Percentiles rank a stretch among this genome's conserved stretches.
Conservation (phyloP, 2,329 filamentous ascomycete species). For the Decorospora gaudefroyi region DNA sequence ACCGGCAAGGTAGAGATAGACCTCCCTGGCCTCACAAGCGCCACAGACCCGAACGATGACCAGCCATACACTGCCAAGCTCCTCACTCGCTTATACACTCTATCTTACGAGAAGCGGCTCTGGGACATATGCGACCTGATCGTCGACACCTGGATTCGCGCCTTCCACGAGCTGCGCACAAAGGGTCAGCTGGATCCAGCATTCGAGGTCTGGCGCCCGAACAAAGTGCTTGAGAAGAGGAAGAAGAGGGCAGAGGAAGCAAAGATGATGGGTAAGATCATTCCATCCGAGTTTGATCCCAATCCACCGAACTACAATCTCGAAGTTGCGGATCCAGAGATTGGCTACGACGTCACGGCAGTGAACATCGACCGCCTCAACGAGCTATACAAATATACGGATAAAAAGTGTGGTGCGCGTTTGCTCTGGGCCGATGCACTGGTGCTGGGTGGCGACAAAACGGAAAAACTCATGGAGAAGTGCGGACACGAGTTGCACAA, state of each 20-base stretch:
- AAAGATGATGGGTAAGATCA: background rate
- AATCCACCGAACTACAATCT: conserved; percentile 14
- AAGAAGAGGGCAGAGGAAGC: conserved; percentile 1
- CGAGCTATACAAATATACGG: conserved; percentile 31
- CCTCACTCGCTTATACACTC: conserved; percentile 36
- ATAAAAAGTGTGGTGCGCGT: conserved; percentile 27
- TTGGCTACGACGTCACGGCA: conserved; percentile 16
- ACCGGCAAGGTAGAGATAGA: conserved; percentile 14
- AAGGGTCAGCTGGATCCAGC: background rate
- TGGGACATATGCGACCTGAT: conserved; percentile 38
- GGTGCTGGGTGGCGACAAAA: conserved; percentile 28
- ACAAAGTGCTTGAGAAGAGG: conserved; percentile 11
- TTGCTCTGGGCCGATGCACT: conserved; percentile 43
- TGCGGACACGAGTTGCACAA: conserved; percentile 9
- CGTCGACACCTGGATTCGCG: conserved; percentile 43
- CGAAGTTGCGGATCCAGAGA: conserved; percentile 14
- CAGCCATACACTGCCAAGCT: conserved; percentile 25
- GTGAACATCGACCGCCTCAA: conserved; percentile 22
- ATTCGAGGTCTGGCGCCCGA: conserved; percentile 22
- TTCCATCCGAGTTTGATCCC: conserved; percentile 9
- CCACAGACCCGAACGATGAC: background rate
- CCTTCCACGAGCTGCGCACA: conserved; percentile 28
- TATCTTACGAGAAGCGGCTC: conserved; percentile 18
- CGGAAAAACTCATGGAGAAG: conserved; percentile 13
- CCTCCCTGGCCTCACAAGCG: conserved; percentile 21